A percentile compares a stretch with the other conserved stretches of the same genome.
Conservation (phyloP, 495 filamentous ascomycete genomes). For the Aspergillus nidulans region DNA sequence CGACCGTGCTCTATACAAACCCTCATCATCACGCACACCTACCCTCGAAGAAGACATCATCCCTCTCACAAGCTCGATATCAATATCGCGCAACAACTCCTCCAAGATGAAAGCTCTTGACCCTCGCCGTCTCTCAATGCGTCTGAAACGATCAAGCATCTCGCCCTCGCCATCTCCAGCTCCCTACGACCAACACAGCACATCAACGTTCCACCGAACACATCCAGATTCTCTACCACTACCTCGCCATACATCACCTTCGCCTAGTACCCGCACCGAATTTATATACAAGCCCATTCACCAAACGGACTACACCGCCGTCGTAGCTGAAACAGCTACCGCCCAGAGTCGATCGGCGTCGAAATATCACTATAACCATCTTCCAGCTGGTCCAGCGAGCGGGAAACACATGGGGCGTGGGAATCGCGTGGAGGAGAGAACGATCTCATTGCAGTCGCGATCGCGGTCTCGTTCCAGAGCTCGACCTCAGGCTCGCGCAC, state of each 20-base stretch:
- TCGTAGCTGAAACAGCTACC: slow-evolving; percentile 25
- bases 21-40: slow-evolving; percentile 14
- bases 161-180: not conserved
- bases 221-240: not conserved
- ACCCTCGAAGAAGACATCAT: slow-evolving; percentile 14
- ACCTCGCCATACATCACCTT: not conserved
- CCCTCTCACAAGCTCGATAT: not conserved
- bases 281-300: slow-evolving; percentile 36
- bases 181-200: not conserved
- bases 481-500: not conserved
- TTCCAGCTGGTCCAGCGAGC: slow-evolving; percentile 21
- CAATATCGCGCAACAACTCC: not conserved
- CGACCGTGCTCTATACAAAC: slow-evolving; percentile 36
- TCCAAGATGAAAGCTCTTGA: slow-evolving; percentile 22
- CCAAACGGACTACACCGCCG: slow-evolving; percentile 27
- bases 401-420: not conserved
- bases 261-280: slow-evolving; percentile 10
- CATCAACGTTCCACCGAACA: not conserved
- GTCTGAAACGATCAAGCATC: slow-evolving; percentile 16
- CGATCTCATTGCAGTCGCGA: not conserved
- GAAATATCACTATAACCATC: slow-evolving; percentile 37
- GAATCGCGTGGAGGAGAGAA: not conserved
- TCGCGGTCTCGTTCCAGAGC: not conserved
- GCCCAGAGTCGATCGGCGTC: slow-evolving; percentile 3
- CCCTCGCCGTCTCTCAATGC: slow-evolving; percentile 32